Evolutionary conservation across 305 asterid species (phyloP).

Genomic region (Plantago lanceolata): DNA sequence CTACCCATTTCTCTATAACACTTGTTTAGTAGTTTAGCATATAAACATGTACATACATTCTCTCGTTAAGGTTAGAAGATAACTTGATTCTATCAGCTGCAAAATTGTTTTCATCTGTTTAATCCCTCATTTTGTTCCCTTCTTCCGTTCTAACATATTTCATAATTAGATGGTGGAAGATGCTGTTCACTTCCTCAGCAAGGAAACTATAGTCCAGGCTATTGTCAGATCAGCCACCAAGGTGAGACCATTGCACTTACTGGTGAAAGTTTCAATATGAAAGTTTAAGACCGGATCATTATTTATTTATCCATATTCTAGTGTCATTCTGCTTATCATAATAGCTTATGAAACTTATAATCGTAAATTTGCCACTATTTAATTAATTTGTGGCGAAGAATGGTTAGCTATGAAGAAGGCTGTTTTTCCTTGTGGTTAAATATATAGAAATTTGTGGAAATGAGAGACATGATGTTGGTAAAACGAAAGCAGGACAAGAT

Average conservation of each 20-base stretch:
- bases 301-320: no score
- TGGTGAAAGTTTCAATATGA: constrained; percentile 2
- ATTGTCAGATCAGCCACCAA: constrained; percentile 96
- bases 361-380: neutral
- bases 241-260: constrained; percentile 43
- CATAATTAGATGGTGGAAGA: constrained; percentile 87
- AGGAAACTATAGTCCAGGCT: constrained; percentile 93
- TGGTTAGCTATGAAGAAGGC: neutral
- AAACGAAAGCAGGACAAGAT: no score
- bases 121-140: constrained; percentile 12
- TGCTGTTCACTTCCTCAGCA: constrained; percentile 97
- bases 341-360: no score
- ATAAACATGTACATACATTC: neutral
- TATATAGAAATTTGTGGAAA: no score
- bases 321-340: no score
- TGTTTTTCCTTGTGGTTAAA: neutral
- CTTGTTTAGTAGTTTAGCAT: constrained; percentile 5
- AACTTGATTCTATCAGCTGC: constrained; percentile 16
- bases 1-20: constrained; percentile 24
- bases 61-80: constrained; percentile 17
- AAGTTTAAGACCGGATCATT: no score
- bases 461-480: no score
- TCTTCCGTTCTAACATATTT: constrained; percentile 24
- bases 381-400: constrained; percentile 6
- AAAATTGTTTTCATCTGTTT: neutral